Conservation (phyloP, 176 grass and related monocot genomes). For the Thalia dealbata region DNA sequence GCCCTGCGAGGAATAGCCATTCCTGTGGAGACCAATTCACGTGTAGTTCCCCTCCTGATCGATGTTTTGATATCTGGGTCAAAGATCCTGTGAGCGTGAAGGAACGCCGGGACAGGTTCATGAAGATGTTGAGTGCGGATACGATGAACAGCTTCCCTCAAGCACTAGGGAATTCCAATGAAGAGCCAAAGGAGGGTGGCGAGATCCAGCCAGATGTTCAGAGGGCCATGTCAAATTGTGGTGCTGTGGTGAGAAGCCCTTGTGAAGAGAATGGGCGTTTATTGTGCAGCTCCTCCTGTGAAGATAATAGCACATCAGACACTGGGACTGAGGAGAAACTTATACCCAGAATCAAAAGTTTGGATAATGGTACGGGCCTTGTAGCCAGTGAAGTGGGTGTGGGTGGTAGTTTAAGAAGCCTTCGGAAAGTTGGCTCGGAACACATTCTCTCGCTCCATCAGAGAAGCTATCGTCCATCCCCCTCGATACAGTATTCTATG, state of each 20-base stretch:
- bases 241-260: constrained; percentile 9
- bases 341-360: constrained; percentile 29
- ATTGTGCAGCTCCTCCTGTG: constrained; percentile 25
- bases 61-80: constrained; percentile 10
- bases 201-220: background rate
- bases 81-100: constrained; percentile 18
- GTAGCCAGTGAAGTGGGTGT: constrained; percentile 12
- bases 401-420: constrained; percentile 16
- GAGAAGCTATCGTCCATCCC: constrained; percentile 15
- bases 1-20: constrained; percentile 18
- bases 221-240: background rate
- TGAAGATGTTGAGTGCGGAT: constrained; percentile 27
- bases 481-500: constrained; percentile 21
- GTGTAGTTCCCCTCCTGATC: constrained; percentile 1
- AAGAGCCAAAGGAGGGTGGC: background rate
- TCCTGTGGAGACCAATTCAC: background rate
- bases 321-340: constrained; percentile 14
- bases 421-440: constrained; percentile 13
- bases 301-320: constrained; percentile 6
- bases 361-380: constrained; percentile 25
- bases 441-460: constrained; percentile 3
- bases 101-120: constrained; percentile 33
- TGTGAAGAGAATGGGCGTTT: constrained; percentile 16
- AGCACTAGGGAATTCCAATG: background rate
- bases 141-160: constrained; percentile 12